Evolutionary conservation across 1,284 basidiomycete species (phyloP).

Genomic region (Fomitopsis betulina): DNA sequence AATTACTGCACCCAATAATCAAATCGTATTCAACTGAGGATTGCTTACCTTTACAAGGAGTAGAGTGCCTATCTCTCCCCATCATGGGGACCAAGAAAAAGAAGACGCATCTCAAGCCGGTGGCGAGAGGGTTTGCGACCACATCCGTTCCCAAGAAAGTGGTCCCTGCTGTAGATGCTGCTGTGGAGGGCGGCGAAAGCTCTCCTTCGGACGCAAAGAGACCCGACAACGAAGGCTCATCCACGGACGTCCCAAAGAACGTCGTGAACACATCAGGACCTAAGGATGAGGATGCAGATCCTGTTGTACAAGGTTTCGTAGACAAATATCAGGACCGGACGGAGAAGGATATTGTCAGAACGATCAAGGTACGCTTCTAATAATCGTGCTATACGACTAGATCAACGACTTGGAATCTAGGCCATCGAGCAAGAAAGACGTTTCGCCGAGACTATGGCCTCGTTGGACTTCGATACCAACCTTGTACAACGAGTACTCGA

Average conservation of each 20-base stretch:
- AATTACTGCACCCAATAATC: neutral
- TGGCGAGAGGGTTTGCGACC: constrained; percentile 78
- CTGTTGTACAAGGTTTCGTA: constrained; percentile 59
- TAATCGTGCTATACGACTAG: neutral
- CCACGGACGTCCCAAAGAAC: neutral
- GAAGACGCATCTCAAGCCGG: constrained; percentile 77
- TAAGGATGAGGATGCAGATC: constrained; percentile 35
- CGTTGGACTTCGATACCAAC: constrained; percentile 58
- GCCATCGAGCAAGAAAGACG: constrained; percentile 82
- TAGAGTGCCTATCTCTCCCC: neutral
- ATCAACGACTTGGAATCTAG: constrained; percentile 36
- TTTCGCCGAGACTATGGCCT: constrained; percentile 62
- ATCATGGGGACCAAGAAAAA: constrained; percentile 79
- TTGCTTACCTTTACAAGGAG: neutral
- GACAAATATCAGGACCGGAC: constrained; percentile 86
- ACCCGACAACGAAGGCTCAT: neutral
- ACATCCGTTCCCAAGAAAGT: constrained; percentile 86
- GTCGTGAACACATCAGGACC: neutral
- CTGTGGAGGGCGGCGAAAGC: constrained; percentile 11
- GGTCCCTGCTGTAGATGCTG: constrained; percentile 27
- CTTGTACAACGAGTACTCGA: constrained; percentile 60
- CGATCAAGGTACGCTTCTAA: constrained; percentile 42
- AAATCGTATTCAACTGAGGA: neutral
- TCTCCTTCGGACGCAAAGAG: constrained; percentile 4
- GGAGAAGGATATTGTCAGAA: constrained; percentile 83